Conservation (phyloP, 345 rosid genomes). For the Excoecaria cochinchinensis region DNA sequence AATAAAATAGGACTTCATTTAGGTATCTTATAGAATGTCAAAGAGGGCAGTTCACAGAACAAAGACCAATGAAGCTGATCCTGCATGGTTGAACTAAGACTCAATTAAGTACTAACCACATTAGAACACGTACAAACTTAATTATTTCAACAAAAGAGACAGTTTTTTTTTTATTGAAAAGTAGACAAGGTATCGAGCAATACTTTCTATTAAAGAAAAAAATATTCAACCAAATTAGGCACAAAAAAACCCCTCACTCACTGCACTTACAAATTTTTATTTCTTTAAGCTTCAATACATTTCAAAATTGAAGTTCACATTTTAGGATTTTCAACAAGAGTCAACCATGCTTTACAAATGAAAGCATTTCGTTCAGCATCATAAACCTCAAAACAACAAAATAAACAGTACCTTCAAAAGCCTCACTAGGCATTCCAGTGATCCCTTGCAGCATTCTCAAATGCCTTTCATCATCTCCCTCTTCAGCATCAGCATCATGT, state of each 20-base stretch:
- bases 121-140: not conserved
- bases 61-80: not conserved
- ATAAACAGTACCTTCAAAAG: constrained; percentile 55
- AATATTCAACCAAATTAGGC: not conserved
- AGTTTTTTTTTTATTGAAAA: not conserved
- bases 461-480: constrained; percentile 58
- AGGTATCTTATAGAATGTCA: not conserved
- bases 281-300: not conserved
- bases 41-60: not conserved
- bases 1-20: not conserved
- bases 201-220: not conserved
- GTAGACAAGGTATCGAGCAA: not conserved
- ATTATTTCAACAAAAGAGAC: too few relatives aligned
- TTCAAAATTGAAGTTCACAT: not conserved
- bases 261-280: not conserved
- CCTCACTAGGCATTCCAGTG: constrained; percentile 82
- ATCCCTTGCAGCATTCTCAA: constrained; percentile 72
- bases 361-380: not conserved
- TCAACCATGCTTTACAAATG: not conserved
- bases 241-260: not conserved
- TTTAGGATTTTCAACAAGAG: not conserved
- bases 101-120: not conserved
- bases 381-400: not conserved
- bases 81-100: not conserved
- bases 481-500: constrained; percentile 39